Percentiles rank a stretch among this genome's conserved stretches.
These are phyloP conservation scores for Hevea brasiliensis DNA, from an alignment of 345 rosid species.

Conservation along the genomic window DNA sequence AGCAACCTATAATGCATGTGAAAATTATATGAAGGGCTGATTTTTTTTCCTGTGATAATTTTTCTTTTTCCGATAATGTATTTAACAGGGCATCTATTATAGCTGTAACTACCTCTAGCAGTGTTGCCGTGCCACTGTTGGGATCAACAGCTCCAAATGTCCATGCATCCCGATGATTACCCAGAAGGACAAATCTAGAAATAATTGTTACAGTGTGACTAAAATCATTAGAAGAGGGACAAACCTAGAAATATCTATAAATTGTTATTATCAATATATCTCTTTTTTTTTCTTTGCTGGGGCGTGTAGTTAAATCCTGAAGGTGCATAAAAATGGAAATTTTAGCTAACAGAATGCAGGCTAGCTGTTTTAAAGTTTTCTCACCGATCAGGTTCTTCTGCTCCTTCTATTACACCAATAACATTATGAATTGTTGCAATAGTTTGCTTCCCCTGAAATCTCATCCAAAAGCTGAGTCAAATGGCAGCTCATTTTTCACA, in stretches of 20 bases:
- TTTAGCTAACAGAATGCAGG: no score
- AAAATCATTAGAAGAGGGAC: neutral
- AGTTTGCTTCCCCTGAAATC: constrained; percentile 57
- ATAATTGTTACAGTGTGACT: neutral
- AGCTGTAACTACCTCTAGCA: constrained; percentile 56
- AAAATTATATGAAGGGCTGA: constrained; percentile 8
- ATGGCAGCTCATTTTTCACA: neutral
- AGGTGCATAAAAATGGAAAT: neutral
- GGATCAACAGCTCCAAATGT: constrained; percentile 91
- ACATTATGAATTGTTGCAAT: constrained; percentile 73
- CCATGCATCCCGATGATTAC: constrained; percentile 78
- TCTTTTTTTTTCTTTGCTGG: neutral
- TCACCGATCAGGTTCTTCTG: constrained; percentile 83
- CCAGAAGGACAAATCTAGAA: constrained; percentile 63
- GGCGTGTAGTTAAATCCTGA: no score
- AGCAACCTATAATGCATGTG: constrained; percentile 44
- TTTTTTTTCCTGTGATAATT: neutral
- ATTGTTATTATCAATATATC: neutral
- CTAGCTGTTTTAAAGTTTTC: constrained; percentile 2
- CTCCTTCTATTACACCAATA: constrained; percentile 71
- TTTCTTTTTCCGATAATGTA: neutral
- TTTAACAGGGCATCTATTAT: neutral
- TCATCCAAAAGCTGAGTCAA: constrained; percentile 4
- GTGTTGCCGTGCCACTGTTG: constrained; percentile 79
- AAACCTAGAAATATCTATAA: neutral